These are phyloP conservation scores for Cadophora sp. DNA, from an alignment of 2,329 filamentous ascomycete species.

Conservation along the genomic window DNA sequence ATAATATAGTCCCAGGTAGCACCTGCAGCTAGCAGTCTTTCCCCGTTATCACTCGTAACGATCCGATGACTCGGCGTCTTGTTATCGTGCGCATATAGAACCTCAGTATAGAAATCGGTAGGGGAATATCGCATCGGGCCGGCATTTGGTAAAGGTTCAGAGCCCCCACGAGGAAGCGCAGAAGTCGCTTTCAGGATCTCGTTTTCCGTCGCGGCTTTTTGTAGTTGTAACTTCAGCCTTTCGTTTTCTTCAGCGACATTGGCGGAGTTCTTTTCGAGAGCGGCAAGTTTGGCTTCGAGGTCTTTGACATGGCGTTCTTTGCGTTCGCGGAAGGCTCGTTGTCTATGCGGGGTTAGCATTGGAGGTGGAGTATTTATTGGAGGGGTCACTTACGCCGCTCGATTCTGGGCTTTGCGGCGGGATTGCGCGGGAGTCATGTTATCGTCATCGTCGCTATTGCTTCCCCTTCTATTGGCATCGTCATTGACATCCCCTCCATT, in stretches of 20 bases:
- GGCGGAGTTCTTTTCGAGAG: conserved; percentile 76
- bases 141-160: conserved; percentile 51
- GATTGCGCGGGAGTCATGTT: conserved; percentile 61
- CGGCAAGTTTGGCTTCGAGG: conserved; percentile 83
- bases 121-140: conserved; percentile 76
- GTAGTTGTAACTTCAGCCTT: conserved; percentile 81
- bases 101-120: conserved; percentile 72
- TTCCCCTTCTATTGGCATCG: conserved; percentile 41
- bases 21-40: conserved; percentile 74
- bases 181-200: conserved; percentile 88
- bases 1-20: conserved; percentile 93
- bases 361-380: not conserved
- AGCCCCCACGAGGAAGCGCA: conserved; percentile 49
- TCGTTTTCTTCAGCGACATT: conserved; percentile 84
- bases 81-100: conserved; percentile 66
- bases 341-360: conserved; percentile 57
- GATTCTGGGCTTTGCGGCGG: conserved; percentile 73
- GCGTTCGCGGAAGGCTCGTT: conserved; percentile 93
- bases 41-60: conserved; percentile 68
- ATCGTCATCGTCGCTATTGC: conserved; percentile 55
- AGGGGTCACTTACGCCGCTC: conserved; percentile 67
- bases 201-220: conserved; percentile 87
- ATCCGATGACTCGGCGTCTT: conserved; percentile 74
- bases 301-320: conserved; percentile 96
- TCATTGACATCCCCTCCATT: conserved; percentile 38